A percentile compares a stretch with the other conserved stretches of the same genome.
Conservation (phyloP, 1,284 basidiomycete genomes). For the Puccinia polysora region DNA sequence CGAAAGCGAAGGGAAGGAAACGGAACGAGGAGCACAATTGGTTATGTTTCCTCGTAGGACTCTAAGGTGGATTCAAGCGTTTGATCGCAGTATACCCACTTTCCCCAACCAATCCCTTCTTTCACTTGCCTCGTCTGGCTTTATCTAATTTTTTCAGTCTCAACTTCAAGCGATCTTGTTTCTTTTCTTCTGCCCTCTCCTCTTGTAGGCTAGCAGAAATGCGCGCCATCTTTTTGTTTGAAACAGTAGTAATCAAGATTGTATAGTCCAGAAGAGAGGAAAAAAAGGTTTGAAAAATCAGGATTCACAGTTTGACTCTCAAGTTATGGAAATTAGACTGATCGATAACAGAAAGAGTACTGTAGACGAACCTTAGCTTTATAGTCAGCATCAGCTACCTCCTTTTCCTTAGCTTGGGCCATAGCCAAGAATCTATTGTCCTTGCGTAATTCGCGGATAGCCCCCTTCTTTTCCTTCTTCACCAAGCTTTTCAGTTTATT, state of each 20-base stretch:
- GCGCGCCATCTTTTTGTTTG: constrained; percentile 57
- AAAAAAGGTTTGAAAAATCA: neutral
- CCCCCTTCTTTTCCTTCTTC: constrained; percentile 95
- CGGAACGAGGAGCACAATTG: no score
- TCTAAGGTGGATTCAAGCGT: no score
- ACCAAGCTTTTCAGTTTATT: constrained; percentile 80
- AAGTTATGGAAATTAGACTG: neutral
- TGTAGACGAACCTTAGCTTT: constrained; percentile 52
- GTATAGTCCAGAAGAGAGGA: neutral
- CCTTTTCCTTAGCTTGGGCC: constrained; percentile 76
- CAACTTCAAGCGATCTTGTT: constrained; percentile 63
- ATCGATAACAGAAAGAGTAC: neutral
- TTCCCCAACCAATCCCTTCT: no score
- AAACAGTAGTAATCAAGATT: neutral
- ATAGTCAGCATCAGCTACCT: constrained; percentile 71
- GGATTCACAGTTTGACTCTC: neutral
- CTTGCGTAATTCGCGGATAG: constrained; percentile 90
- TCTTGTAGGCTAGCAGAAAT: constrained; percentile 75
- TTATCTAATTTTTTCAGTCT: constrained; percentile 53
- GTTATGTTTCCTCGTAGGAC: no score
- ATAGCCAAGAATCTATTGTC: constrained; percentile 88
- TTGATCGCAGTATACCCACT: no score
- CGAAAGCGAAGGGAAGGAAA: no score
- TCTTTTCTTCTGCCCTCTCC: constrained; percentile 93
- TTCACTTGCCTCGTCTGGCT: constrained; percentile 15